Evolutionary conservation across 306 rosid species (phyloP), one percentile per base, ranked within the genome.

Genomic region (Dryas drummondii): DNA sequence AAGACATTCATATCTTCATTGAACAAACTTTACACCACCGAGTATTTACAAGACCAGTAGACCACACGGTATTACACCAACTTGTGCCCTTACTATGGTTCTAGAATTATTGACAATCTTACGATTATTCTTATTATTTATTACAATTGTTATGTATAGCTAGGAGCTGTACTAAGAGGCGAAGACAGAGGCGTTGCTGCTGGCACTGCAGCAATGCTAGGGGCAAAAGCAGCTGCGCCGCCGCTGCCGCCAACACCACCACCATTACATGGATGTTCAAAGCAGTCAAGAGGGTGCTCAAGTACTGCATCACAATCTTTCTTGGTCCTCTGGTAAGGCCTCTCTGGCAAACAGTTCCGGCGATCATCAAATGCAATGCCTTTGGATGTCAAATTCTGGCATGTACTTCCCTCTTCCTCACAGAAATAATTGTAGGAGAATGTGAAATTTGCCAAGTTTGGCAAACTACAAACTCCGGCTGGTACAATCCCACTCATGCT

Each of bases 391-490:
- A 86, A 55, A 65, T 89, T 89, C 84, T 79, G 82, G 71, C 98
- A 94, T 16, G 84, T 12, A 40, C 10, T 70, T 11, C 90, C 93
- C 45, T 83, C 93, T 83, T 91, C 97, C 80, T 91, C 98, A 47
- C 98, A 87, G 64, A 87, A 91, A 78, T 79, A 94, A 87, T 94
- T 91, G 53, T 86, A 87, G 53, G 97, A 88, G 71, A 90, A 62
- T 0, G 97, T 91, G 72, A 94, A 86, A 74, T 94, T 94, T 14
- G 53, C 66, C 88, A 91, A 82, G 81, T 74, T 86, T 16, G 98
- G 96, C 71, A 94, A 79, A 52, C 50, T 74, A 58, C 98, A 94
- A 55, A 94, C 82, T 32, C 93, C 96, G 51, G 67, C 80, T 2
- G 85, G 88, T 32, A 94, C 94, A 53, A 46, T 70, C 53, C 96